These are phyloP conservation scores for Aspergillus pseudoglaucus DNA, from an alignment of 2,329 filamentous ascomycete genomes.

Conservation along the genomic window DNA sequence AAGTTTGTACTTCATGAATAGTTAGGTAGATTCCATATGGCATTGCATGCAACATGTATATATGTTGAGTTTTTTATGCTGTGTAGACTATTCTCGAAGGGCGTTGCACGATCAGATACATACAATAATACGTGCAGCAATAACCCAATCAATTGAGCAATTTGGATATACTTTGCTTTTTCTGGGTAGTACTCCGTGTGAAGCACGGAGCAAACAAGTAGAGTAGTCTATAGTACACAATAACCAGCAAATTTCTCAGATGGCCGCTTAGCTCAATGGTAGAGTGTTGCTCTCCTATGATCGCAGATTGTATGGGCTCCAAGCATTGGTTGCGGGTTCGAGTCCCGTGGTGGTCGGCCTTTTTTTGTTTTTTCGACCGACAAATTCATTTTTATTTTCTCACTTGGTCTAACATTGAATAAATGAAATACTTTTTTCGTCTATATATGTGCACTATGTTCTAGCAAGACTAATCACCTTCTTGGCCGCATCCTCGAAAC, in stretches of 20 bases:
- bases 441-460: neutral
- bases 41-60: too few relatives aligned
- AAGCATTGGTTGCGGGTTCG: constrained; percentile 2
- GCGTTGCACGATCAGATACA: too few relatives aligned
- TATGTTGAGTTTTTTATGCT: too few relatives aligned
- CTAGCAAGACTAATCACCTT: constrained; percentile 57
- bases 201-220: too few relatives aligned
- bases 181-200: too few relatives aligned
- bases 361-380: neutral
- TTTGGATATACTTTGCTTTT: too few relatives aligned
- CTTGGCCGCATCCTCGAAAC: constrained; percentile 64
- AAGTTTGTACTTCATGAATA: constrained; percentile 7
- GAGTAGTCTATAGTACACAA: too few relatives aligned
- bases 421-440: neutral
- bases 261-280: constrained; percentile 2
- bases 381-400: neutral
- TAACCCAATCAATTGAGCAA: too few relatives aligned
- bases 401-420: neutral
- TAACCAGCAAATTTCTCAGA: too few relatives aligned
- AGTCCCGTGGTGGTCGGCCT: constrained; percentile 2
- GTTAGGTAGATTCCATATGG: too few relatives aligned
- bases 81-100: too few relatives aligned
- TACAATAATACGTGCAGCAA: too few relatives aligned
- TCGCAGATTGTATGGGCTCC: neutral
- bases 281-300: constrained; percentile 1